Conservation (phyloP, 176 grass and related monocot species). For the Dactylis glomerata region DNA sequence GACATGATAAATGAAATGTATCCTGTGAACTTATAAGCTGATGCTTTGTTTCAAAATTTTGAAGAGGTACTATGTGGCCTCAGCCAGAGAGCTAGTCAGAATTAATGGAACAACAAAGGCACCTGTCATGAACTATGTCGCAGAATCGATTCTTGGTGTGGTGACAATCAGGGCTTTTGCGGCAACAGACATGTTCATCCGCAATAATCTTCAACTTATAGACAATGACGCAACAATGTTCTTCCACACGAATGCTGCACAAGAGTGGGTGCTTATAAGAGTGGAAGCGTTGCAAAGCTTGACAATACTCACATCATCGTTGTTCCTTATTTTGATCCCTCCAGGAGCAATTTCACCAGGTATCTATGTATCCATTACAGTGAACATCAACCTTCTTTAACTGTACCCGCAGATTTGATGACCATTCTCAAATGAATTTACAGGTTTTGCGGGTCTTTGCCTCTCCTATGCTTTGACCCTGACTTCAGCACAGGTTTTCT, state of each 20-base stretch:
- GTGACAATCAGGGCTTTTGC: conserved; percentile 74
- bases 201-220: conserved; percentile 63
- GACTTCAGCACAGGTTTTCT: conserved; percentile 52
- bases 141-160: conserved; percentile 72
- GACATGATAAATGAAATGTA: neutral
- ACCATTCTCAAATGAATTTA: conserved; percentile 22
- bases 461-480: conserved; percentile 85
- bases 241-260: conserved; percentile 76
- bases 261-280: conserved; percentile 95
- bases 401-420: neutral
- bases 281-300: conserved; percentile 79
- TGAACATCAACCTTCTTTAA: neutral
- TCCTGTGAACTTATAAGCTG: conserved; percentile 2
- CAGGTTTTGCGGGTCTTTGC: conserved; percentile 87
- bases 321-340: conserved; percentile 82
- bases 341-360: conserved; percentile 70
- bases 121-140: conserved; percentile 86
- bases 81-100: conserved; percentile 88
- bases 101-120: conserved; percentile 97
- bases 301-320: conserved; percentile 60
- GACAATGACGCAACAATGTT: conserved; percentile 81
- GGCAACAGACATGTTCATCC: conserved; percentile 62
- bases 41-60: conserved; percentile 21
- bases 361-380: conserved; percentile 18
- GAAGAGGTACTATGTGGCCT: conserved; percentile 78